Evolutionary conservation across 2,329 filamentous ascomycete genomes (phyloP), one percentile per base, ranked within the genome.

Genomic region (Pleomassaria siparia): DNA sequence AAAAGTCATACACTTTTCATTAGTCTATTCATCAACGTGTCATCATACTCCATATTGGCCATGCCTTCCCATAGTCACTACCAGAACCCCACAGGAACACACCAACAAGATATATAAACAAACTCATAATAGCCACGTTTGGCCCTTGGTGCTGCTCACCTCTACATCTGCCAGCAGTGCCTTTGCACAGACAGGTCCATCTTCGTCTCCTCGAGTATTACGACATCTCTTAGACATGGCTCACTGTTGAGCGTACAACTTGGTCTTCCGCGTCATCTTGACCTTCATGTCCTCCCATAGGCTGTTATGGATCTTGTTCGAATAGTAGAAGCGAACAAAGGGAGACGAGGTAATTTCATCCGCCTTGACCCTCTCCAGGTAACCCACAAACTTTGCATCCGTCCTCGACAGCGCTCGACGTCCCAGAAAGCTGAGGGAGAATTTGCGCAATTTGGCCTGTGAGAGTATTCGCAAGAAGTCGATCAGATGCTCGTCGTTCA

Each of bases 401-500:
- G 58, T 60, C 26, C 60, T 56, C 15, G 46, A 42, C 8, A 75
- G 41, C 12, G 54, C 42, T 16, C 63, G 63, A 9, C 75, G 71
- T 33, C 76, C 77, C 33, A 62, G 58, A 48, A 79, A 79, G 12
- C 62, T 58, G 15, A 80, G 50, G 5, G 63, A 64, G 12, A 80
- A 47, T 20, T 66, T 72, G 20, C 73, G 69, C 7, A 80, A 67
- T 25, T 72, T 69, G 22, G 68, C 67, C 16, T 73, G 56, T 7
- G 69, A 64, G 12, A 80, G 64, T 30, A 75, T 66, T 6, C 73
- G 71, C 8, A 80, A 62, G 26, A 73, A 69, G 21, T 74, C 72
- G 32, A 76, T 67, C 32, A 80, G 57, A 29, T 74, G 67, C 8
- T 74, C 67, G 51, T 80, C 76, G 36, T 75, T 67, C 40, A 78